Base-by-base conservation (phyloP, 2,329 filamentous ascomycete genomes). In the Didymella sp. region DNA sequence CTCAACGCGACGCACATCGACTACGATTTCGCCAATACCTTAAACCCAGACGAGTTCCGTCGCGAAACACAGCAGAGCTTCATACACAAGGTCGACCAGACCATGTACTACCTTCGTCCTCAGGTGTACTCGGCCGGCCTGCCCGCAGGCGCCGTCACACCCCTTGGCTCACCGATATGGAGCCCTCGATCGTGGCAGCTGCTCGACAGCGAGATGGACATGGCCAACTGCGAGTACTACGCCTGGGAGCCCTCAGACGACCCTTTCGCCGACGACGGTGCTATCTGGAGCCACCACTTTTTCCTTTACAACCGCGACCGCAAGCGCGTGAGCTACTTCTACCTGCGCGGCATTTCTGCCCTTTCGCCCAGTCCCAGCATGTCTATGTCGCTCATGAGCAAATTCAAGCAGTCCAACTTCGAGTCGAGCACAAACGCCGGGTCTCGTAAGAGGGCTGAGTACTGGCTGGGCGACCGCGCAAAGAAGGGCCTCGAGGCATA, bases 251-350 rank as follows among this genome's bases (percentile, higher is more conserved):
- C 95, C 0, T 89, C 92, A 37, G 91, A 93, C 59, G 93, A 96
- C 71, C 92, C 92, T 0, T 96, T 96, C 69, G 92, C 92, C 61
- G 93, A 96, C 60, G 92, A 97, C 71, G 91, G 91, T 60, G 89
- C 93, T 9, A 93, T 99, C 61, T 99, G 94, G 94, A 92, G 91
- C 46, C 84, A 93, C 61, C 93, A 98, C 76, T 97, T 96, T 77
- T 96, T 99, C 81, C 96, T 98, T 77, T 98, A 97, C 84, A 97
- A 96, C 81, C 94, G 94, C 70, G 82, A 88, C 24, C 85, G 89
- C 72, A 98, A 98, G 80, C 87, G 95, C 38, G 94, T 99, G 17
- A 93, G 92, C 59, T 99, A 99, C 74, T 80, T 99, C 42, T 96
- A 97, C 71, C 85, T 97, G 42, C 89, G 94, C 59, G 93, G 91